Evolutionary conservation across 1,139 yeast species (phyloP).

Genomic region (Pichia sp.): DNA sequence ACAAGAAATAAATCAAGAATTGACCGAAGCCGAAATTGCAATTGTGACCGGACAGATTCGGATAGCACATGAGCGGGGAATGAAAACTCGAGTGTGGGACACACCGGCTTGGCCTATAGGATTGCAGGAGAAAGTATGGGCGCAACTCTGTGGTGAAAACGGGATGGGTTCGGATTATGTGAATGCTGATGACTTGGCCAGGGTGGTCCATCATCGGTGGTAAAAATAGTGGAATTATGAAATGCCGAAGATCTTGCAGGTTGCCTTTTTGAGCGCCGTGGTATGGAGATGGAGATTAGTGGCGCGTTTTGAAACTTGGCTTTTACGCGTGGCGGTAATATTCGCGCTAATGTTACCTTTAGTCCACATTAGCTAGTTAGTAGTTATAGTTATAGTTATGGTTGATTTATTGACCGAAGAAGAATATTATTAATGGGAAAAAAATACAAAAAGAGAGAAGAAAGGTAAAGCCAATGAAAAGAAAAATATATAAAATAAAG

Average conservation of each 20-base stretch:
- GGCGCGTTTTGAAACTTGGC: neutral
- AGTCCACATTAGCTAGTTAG: no score
- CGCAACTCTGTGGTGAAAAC: slow-evolving; percentile 29
- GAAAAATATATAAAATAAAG: no score
- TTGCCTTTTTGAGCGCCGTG: no score
- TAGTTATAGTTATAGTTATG: no score
- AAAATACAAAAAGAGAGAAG: no score
- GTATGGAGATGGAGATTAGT: neutral
- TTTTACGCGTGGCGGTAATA: neutral
- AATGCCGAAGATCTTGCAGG: slow-evolving; percentile 39
- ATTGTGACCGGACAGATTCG: slow-evolving; percentile 21
- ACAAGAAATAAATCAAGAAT: slow-evolving; percentile 10
- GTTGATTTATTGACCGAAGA: no score
- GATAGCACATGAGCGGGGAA: slow-evolving; percentile 33
- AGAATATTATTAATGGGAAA: no score
- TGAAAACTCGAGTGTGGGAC: slow-evolving; percentile 46
- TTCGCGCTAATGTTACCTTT: no score
- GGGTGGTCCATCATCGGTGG: slow-evolving; percentile 38
- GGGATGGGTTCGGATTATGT: slow-evolving; percentile 38
- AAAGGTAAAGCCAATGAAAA: no score
- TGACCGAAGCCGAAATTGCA: neutral
- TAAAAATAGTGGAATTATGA: no score
- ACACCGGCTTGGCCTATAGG: slow-evolving; percentile 43
- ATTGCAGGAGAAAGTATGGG: slow-evolving; percentile 37
- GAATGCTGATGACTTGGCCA: slow-evolving; percentile 45